Percentiles rank a stretch among this genome's conserved stretches.
These are phyloP conservation scores for Nicotiana sylvestris DNA, from an alignment of 257 asterid species.

Conservation along the genomic window DNA sequence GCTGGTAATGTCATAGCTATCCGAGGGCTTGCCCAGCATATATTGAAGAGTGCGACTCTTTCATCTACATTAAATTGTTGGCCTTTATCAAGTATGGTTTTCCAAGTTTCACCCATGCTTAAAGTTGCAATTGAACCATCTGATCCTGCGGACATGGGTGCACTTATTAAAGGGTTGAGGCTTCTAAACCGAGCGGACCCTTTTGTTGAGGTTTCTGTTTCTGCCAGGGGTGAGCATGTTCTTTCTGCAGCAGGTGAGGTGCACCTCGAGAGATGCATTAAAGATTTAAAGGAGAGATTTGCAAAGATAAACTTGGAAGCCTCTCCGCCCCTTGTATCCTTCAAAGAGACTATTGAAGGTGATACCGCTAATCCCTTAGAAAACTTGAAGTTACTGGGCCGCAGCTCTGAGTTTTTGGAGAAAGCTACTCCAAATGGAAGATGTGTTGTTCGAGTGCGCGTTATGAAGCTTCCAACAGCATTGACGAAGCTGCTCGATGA, in stretches of 20 bases:
- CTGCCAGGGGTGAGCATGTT: constrained; percentile 90
- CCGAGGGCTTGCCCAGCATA: constrained; percentile 87
- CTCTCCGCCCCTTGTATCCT: constrained; percentile 90
- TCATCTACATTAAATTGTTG: constrained; percentile 73
- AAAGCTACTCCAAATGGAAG: constrained; percentile 81
- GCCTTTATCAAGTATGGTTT: constrained; percentile 95
- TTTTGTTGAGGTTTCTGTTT: constrained; percentile 82
- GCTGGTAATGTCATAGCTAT: constrained; percentile 87
- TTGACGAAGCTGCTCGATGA: constrained; percentile 81
- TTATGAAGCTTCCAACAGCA: constrained; percentile 74
- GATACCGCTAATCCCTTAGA: constrained; percentile 53
- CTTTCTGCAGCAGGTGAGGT: constrained; percentile 98
- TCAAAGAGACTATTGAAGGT: constrained; percentile 82
- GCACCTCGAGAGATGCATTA: constrained; percentile 89
- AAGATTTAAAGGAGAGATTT: constrained; percentile 85
- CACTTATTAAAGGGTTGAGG: constrained; percentile 71
- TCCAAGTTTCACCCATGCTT: constrained; percentile 88
- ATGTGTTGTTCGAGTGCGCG: constrained; percentile 77
- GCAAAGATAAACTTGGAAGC: constrained; percentile 79
- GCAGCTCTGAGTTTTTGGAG: constrained; percentile 62
- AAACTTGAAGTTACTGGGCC: constrained; percentile 48
- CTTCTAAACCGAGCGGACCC: constrained; percentile 95
- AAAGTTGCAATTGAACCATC: constrained; percentile 96
- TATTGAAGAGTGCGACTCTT: constrained; percentile 89
- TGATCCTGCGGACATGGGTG: constrained; percentile 87